Base-by-base conservation (phyloP, 306 rosid species). In the Cicer bijugum region DNA sequence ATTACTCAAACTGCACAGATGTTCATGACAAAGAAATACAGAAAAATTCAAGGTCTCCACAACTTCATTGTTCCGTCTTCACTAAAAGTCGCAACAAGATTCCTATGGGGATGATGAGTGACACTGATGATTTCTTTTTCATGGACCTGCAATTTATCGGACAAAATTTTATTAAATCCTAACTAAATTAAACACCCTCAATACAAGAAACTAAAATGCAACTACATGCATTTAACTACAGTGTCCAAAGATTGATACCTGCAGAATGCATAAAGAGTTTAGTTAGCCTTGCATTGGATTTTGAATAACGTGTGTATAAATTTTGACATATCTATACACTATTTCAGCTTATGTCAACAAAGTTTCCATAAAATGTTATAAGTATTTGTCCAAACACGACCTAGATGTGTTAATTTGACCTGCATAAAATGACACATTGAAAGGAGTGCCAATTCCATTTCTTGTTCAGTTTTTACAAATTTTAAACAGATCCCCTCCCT, bases 81-180 rank as follows among this genome's bases (percentile, higher is more conserved):
- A 81, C 97, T 63, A 2, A 79, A 95, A 37, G 99, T 95, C 12
- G 96, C 97, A 28, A 95, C 88, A 35, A 95, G 93, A 86, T 95
- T 95, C 86, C 99, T 86, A 80, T 95, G 99, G 19, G 99, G 99
- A 81, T 95, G 97, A 76, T 95, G 99, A 52, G 91, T 85, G 14
- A 95, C 89, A 6, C 99, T 97, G 12, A 92, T 91, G 57, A 91
- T 94, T 68, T 90, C 97, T 83, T 95, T 91, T 71, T 95, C 99
- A 85, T 91, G 99, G 55, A 95, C 95, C 99, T 94, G 84, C 84
- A 61, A 72, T 72, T 61, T 9, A 7, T 56, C 77, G 45, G 14
- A 44, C 8, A 63, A 12, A 64, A n/a, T 16, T 39, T 59, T 10
- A 51, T 42, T n/a, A 75, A 15, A 51, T 43, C 19, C 20, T 74